A percentile compares a stretch with the other conserved stretches of the same genome.
These are phyloP conservation scores for Suillus hirtellus DNA, from an alignment of 768 basidiomycete species.

Conservation along the genomic window DNA sequence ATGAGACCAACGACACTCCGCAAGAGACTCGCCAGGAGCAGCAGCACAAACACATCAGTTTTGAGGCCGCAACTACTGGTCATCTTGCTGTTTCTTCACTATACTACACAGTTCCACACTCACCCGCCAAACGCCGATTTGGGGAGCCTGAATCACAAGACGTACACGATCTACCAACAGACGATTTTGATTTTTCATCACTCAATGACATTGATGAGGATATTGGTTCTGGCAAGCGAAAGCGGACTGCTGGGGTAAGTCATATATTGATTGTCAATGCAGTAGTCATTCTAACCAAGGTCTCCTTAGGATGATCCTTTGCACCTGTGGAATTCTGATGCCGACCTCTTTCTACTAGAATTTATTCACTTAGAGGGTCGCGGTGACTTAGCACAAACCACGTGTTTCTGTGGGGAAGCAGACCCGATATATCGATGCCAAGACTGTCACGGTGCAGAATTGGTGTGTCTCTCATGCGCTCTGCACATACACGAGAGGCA, in stretches of 20 bases:
- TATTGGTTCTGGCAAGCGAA: too few relatives aligned
- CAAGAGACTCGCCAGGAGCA: background rate
- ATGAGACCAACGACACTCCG: background rate
- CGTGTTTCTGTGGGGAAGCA: background rate
- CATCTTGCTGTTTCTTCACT: background rate
- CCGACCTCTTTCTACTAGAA: background rate
- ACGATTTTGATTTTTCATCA: too few relatives aligned
- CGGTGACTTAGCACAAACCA: background rate
- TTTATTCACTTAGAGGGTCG: background rate
- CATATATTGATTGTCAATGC: background rate
- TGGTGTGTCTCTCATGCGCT: constrained; percentile 2
- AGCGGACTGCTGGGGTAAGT: constrained; percentile 1
- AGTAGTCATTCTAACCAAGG: background rate
- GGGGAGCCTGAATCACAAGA: too few relatives aligned
- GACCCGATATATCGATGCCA: background rate
- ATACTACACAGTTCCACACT: background rate
- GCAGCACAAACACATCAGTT: background rate
- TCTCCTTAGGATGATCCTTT: background rate
- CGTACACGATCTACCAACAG: too few relatives aligned
- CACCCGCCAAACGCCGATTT: background rate
- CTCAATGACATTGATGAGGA: too few relatives aligned
- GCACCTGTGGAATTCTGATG: background rate
- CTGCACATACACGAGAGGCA: background rate
- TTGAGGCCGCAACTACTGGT: background rate
- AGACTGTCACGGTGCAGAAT: background rate